Evolutionary conservation across 2,329 filamentous ascomycete species (phyloP).

Genomic region (Talaromyces verruculosus): DNA sequence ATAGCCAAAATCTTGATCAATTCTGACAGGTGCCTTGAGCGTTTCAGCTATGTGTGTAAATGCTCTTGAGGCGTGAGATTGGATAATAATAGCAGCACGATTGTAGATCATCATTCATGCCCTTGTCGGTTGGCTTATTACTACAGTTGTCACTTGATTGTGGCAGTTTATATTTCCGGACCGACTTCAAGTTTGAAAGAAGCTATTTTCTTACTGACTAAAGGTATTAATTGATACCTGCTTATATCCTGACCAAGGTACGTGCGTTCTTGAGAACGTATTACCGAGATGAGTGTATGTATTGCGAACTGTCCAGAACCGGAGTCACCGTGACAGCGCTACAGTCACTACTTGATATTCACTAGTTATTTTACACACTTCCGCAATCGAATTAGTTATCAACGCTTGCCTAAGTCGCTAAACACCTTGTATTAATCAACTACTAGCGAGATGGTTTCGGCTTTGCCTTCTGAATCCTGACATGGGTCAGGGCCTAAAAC

Average conservation of each 20-base stretch:
- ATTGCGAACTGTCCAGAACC: not conserved
- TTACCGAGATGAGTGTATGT: not conserved
- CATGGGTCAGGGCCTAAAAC: not conserved
- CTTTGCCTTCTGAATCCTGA: not conserved
- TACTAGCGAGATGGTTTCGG: not conserved
- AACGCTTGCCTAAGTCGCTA: not conserved
- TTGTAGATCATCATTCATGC: not conserved
- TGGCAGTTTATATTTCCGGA: not conserved
- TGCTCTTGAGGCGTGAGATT: not conserved
- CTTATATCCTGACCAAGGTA: not conserved
- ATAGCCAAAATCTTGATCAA: not conserved
- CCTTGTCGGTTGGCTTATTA: not conserved
- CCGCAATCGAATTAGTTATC: not conserved
- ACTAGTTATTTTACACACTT: not conserved
- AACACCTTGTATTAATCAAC: not conserved
- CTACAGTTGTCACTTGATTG: not conserved
- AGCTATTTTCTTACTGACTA: not conserved
- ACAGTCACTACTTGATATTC: not conserved
- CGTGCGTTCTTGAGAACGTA: not conserved
- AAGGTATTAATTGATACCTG: not conserved
- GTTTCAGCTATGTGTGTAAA: not conserved
- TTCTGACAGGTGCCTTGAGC: not conserved
- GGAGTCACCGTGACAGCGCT: not conserved
- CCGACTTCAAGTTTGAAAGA: not conserved
- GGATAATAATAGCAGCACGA: not conserved